Conservation (phyloP, 148 eudicot species). For the Camellia lanceoleosa region DNA sequence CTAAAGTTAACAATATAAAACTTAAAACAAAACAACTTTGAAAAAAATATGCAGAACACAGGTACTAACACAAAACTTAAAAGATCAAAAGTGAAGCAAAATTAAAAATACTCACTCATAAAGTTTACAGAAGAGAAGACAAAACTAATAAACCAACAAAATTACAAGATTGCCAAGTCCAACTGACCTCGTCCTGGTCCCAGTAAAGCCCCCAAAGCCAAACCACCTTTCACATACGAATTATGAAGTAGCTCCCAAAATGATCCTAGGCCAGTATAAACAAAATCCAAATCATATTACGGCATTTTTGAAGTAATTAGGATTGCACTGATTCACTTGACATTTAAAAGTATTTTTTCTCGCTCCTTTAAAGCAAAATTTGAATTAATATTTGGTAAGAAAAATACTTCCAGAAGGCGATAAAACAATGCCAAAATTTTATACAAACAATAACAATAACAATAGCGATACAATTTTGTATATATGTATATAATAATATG, state of each 20-base stretch:
- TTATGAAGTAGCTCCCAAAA: constrained; percentile 73
- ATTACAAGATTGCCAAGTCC: neutral
- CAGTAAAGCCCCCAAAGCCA: constrained; percentile 80
- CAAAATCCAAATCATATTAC: constrained; percentile 5
- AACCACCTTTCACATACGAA: constrained; percentile 74
- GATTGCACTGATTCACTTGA: neutral
- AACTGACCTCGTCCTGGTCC: constrained; percentile 95
- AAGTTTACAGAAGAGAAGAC: neutral
- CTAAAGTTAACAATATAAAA: neutral
- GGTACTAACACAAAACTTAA: neutral
- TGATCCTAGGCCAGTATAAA: constrained; percentile 46
- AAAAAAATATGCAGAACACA: neutral
- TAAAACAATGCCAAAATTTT: neutral
- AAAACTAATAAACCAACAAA: neutral
- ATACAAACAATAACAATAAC: neutral
- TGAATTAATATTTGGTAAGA: neutral
- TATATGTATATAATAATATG: too few species aligned
- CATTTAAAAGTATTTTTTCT: neutral
- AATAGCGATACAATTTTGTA: too few species aligned
- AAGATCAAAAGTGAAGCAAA: neutral
- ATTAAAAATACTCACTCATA: neutral
- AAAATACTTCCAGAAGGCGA: neutral
- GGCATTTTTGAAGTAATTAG: neutral
- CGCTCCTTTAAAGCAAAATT: neutral
- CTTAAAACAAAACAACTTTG: neutral